Conservation (phyloP, 1,284 basidiomycete species). For the Amylostereum areolatum region DNA sequence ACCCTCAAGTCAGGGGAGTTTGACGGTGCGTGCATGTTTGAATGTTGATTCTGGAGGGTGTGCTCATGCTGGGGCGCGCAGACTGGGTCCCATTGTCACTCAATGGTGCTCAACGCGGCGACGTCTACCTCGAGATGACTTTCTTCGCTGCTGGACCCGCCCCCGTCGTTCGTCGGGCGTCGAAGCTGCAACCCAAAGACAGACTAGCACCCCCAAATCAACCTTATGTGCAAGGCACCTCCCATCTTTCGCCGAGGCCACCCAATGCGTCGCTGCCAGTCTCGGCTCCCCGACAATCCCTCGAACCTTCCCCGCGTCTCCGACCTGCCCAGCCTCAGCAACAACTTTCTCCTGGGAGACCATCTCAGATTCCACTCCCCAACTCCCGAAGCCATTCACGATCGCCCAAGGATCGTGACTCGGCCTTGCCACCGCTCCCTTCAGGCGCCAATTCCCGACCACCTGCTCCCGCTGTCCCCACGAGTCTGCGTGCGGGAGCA, state of each 20-base stretch:
- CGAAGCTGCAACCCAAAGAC: conserved; percentile 39
- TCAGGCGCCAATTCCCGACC: conserved; percentile 16
- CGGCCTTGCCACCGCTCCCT: conserved; percentile 33
- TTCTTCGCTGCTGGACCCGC: conserved; percentile 59
- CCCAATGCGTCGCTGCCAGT: too few relatives aligned
- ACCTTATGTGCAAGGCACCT: too few relatives aligned
- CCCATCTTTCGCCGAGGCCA: too few relatives aligned
- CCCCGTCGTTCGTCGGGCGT: conserved; percentile 37
- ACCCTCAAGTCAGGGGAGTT: conserved; percentile 70
- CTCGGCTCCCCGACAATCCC: too few relatives aligned
- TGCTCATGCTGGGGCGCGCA: conserved; percentile 19
- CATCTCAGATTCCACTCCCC: conserved; percentile 5
- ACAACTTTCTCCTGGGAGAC: not conserved
- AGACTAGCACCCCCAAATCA: conserved; percentile 21
- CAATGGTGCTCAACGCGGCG: conserved; percentile 52
- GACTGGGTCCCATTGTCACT: conserved; percentile 64
- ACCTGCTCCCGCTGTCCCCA: conserved; percentile 25
- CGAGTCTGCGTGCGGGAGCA: conserved; percentile 37
- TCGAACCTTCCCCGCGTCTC: too few relatives aligned
- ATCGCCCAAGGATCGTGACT: conserved; percentile 10
- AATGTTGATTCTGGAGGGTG: not conserved
- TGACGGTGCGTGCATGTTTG: conserved; percentile 43
- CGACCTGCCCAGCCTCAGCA: not conserved
- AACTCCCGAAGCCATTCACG: conserved; percentile 7
- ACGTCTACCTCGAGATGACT: conserved; percentile 77